These are phyloP conservation scores for Camelina sativa DNA, from an alignment of 345 rosid genomes.

Conservation along the genomic window DNA sequence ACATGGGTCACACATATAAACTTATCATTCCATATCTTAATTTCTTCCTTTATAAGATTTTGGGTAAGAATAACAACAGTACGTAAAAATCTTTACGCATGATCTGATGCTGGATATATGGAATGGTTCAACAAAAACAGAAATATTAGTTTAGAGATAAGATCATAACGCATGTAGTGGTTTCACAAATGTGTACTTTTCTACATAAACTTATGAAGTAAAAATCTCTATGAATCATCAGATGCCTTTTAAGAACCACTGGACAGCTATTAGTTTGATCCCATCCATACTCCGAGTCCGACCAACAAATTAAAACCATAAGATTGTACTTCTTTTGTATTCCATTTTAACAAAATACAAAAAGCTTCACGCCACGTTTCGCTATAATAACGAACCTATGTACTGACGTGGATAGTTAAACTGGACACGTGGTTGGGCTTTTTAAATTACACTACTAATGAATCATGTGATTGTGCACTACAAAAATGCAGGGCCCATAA, in stretches of 20 bases:
- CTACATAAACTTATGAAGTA: not conserved
- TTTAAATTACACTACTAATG: not conserved
- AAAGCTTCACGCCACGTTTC: slow-evolving; percentile 31
- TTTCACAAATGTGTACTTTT: slow-evolving; percentile 17
- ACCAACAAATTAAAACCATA: slow-evolving; percentile 22
- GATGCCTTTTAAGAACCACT: slow-evolving; percentile 13
- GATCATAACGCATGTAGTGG: not conserved
- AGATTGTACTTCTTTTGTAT: not conserved
- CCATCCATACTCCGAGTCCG: slow-evolving; percentile 9
- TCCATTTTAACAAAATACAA: slow-evolving; percentile 1
- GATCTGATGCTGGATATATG: not conserved
- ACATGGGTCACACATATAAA: slow-evolving; percentile 19
- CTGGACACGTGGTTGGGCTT: slow-evolving; percentile 37
- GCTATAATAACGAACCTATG: slow-evolving; percentile 17
- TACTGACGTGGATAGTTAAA: slow-evolving; percentile 15
- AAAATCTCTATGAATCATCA: slow-evolving; percentile 13
- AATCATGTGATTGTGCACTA: slow-evolving; percentile 40
- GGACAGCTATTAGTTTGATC: slow-evolving; percentile 24
- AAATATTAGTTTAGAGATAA: not conserved
- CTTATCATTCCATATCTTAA: slow-evolving; percentile 1
- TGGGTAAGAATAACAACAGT: slow-evolving; percentile 1
- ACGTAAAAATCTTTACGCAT: slow-evolving; percentile 18
- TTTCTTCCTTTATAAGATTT: slow-evolving; percentile 12
- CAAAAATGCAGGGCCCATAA: slow-evolving; percentile 37
- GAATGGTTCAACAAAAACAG: not conserved